Evolutionary conservation across 176 grass and related monocot species (phyloP), one percentile per base, ranked within the genome.

Genomic region (Aegilops longissima): DNA sequence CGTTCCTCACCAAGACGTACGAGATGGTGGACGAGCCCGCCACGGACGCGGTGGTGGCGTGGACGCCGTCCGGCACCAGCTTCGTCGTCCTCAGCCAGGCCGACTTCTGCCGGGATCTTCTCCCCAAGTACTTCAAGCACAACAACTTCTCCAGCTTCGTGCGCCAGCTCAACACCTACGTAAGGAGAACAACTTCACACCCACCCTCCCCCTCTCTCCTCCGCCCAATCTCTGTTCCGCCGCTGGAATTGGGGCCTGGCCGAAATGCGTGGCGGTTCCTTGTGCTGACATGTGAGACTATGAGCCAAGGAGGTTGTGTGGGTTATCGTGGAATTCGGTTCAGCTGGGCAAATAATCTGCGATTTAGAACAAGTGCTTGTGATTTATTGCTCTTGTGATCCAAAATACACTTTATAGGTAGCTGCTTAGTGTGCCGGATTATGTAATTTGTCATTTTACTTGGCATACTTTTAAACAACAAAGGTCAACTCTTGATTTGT

Each of bases 91-190:
- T 83, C 87, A 91, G 93, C 84, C 94, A 90, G 76, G 76, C 81
- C 66, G 85, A 94, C 61, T 99, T 99, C 76, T 90, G 90, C 49
- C 86, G 76, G 61, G 97, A 99, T 91, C 89, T 99, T 66, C 97
- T 99, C 63, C 94, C 94, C 47, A 99, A 99, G 79, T 94, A 91
- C 82, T 99, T 99, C 92, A 96, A 99, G 92, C 97, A 99, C 85
- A 99, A 91, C 66, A 99, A 99, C 80, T 99, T 99, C 92, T 96
- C 94, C 78, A 99, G 97, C 87, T 99, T 99, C 80, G 97, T 99
- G 31, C 85, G 96, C 3, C 96, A 96, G 90, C 96, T 98, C 35
- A 98, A 98, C 87, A 98, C 96, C 86, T 96, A 99, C 69, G 97
- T 99, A 87, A 99, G 94, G 47, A 18, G 47, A 14, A 59, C 9